These are phyloP conservation scores for Epichloe gansuensis DNA, from an alignment of 2,329 filamentous ascomycete genomes.

Conservation along the genomic window DNA sequence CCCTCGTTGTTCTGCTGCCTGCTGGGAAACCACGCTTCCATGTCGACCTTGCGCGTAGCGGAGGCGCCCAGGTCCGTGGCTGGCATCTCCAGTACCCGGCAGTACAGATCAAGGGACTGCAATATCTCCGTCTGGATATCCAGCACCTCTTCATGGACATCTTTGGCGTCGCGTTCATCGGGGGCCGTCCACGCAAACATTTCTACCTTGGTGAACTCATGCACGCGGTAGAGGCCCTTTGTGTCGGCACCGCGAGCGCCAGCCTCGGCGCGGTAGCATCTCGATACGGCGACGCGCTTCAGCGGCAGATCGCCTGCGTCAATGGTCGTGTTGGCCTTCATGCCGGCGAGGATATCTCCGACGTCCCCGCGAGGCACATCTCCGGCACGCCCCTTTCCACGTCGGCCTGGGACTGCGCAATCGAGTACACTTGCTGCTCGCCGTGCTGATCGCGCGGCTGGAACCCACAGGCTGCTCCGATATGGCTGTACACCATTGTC, in stretches of 20 bases:
- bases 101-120: conserved; percentile 62
- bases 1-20: conserved; percentile 46
- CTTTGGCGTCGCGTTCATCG: conserved; percentile 33
- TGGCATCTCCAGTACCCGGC: conserved; percentile 89
- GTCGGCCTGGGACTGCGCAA: conserved; percentile 56
- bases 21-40: conserved; percentile 88
- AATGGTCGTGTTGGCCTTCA: conserved; percentile 66
- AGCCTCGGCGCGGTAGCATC: conserved; percentile 94
- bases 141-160: conserved; percentile 74
- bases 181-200: conserved; percentile 85
- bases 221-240: conserved; percentile 90
- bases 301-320: conserved; percentile 56
- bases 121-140: conserved; percentile 79
- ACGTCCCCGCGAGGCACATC: conserved; percentile 72
- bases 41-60: conserved; percentile 77
- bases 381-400: conserved; percentile 50
- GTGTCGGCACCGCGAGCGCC: conserved; percentile 82
- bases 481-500: conserved; percentile 82
- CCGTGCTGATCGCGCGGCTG: conserved; percentile 81
- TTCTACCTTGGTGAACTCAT: conserved; percentile 98
- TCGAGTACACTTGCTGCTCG: conserved; percentile 82
- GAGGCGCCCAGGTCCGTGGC: conserved; percentile 78
- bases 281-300: conserved; percentile 70
- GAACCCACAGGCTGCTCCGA: conserved; percentile 85
- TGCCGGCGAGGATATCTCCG: conserved; percentile 91